Conservation (phyloP, 768 basidiomycete genomes). For the Lentinula sp. region DNA sequence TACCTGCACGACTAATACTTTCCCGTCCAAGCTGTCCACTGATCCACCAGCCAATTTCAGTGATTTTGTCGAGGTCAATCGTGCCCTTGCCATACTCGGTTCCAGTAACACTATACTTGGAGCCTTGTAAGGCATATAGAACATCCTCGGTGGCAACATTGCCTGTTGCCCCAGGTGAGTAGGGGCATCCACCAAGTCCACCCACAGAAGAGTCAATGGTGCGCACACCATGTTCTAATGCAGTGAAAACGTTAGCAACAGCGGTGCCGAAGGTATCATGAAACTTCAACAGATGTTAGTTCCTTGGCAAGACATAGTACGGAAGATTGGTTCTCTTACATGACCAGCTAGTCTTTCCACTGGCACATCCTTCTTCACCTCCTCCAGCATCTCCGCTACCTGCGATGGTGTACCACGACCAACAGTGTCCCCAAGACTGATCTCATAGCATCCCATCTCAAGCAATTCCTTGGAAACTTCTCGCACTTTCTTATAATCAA, state of each 20-base stretch:
- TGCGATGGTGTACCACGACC: slow-evolving; percentile 75
- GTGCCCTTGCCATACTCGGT: slow-evolving; percentile 26
- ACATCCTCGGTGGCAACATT: slow-evolving; percentile 94
- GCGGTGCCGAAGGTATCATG: slow-evolving; percentile 90
- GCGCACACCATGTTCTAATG: slow-evolving; percentile 67
- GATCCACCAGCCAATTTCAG: slow-evolving; percentile 81
- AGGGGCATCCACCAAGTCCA: slow-evolving; percentile 93
- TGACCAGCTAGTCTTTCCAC: slow-evolving; percentile 65
- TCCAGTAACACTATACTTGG: slow-evolving; percentile 50
- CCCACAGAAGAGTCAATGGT: slow-evolving; percentile 83
- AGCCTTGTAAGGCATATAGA: slow-evolving; percentile 71
- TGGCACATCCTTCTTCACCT: slow-evolving; percentile 55
- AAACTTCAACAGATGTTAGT: slow-evolving; percentile 40
- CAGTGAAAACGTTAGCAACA: slow-evolving; percentile 67
- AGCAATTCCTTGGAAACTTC: slow-evolving; percentile 65
- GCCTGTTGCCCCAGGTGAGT: slow-evolving; percentile 92
- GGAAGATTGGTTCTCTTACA: slow-evolving; percentile 14
- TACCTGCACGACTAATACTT: slow-evolving; percentile 73
- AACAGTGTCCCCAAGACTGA: slow-evolving; percentile 89
- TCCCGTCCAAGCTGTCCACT: slow-evolving; percentile 56
- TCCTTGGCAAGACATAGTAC: background rate
- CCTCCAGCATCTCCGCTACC: slow-evolving; percentile 63
- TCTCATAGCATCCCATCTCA: slow-evolving; percentile 93
- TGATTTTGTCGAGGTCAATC: slow-evolving; percentile 60
- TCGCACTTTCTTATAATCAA: slow-evolving; percentile 57